Evolutionary conservation across 2,329 filamentous ascomycete species (phyloP).

Genomic region (Pleurostoma richardsiae): DNA sequence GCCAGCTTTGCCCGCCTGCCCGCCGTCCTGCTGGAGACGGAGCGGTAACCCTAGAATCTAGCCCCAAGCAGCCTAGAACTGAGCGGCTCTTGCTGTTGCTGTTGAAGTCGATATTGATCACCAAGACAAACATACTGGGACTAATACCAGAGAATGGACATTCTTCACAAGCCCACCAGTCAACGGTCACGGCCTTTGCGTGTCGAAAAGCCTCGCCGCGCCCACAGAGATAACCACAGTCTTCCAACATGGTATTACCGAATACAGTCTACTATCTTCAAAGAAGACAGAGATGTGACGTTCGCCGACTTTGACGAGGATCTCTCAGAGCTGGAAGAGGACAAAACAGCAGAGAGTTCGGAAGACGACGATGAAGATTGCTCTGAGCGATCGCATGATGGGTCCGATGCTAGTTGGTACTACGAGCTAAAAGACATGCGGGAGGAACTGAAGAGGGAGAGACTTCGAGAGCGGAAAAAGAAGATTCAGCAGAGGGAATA

Average conservation of each 20-base stretch:
- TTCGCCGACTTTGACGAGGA: neutral
- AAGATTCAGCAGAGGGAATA: neutral
- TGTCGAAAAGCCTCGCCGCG: neutral
- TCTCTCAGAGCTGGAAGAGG: neutral
- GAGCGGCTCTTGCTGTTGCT: neutral
- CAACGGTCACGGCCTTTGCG: neutral
- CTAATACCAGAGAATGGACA: neutral
- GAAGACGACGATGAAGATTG: neutral
- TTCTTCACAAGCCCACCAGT: neutral
- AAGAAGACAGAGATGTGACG: neutral
- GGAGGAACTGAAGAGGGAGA: neutral
- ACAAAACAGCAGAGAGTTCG: neutral
- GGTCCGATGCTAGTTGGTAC: neutral
- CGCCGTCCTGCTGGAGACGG: neutral
- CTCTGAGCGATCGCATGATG: constrained; percentile 2
- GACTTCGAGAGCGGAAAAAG: neutral
- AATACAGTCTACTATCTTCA: neutral
- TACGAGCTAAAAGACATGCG: constrained; percentile 1
- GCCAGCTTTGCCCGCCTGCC: neutral
- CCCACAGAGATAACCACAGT: neutral
- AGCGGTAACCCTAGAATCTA: neutral
- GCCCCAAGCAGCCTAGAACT: neutral
- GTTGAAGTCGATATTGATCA: neutral
- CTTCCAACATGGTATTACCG: neutral
- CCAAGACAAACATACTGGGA: neutral